These are phyloP conservation scores for Daucus carota DNA, from an alignment of 129 eudicot genomes.

Conservation along the genomic window DH1_v3.0 NC_030385.2:46730001-46730500, in stretches of 20 bases:
- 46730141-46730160: conserved; percentile 4
- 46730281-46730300: background rate
- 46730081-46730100: background rate
- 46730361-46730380: background rate
- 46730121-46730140: conserved; percentile 6
- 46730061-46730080: conserved; percentile 9
- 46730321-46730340: background rate
- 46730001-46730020: background rate
- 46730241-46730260: conserved; percentile 1
- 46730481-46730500: too few relatives aligned
- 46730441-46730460: too few relatives aligned
- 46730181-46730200: conserved; percentile 1
- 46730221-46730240: background rate
- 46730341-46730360: background rate
- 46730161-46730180: background rate
- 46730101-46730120: background rate
- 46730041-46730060: conserved; percentile 9
- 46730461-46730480: too few relatives aligned
- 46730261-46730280: conserved; percentile 2
- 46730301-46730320: background rate
- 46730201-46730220: background rate
- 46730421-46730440: too few relatives aligned
- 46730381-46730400: background rate
- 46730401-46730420: too few relatives aligned
- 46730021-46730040: conserved; percentile 6